These are phyloP conservation scores for Colletotrichum sp. DNA, from an alignment of 2,329 filamentous ascomycete species.

Conservation along the genomic window DNA sequence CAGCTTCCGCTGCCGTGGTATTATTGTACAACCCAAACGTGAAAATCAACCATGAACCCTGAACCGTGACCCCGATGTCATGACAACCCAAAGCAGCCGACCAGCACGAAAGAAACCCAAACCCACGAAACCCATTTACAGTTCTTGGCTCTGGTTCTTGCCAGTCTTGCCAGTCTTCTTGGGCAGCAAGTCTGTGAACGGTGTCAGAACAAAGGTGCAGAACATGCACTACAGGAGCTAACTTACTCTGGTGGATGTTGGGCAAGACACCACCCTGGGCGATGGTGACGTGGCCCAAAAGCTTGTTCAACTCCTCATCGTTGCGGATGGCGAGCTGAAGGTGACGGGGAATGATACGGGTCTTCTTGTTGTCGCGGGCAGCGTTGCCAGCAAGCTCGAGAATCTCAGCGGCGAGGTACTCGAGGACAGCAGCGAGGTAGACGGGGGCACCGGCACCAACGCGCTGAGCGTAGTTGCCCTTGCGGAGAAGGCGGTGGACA, in stretches of 20 bases:
- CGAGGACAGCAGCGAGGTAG: slow-evolving; percentile 95
- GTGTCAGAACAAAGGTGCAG: slow-evolving; percentile 39
- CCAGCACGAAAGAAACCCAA: slow-evolving; percentile 62
- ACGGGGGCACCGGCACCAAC: slow-evolving; percentile 98
- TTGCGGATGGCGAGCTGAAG: slow-evolving; percentile 99
- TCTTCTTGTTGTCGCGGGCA: slow-evolving; percentile 99
- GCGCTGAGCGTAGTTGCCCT: slow-evolving; percentile 99
- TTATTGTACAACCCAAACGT: slow-evolving; percentile 76
- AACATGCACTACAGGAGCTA: not conserved
- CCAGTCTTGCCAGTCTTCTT: slow-evolving; percentile 98
- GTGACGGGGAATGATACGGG: slow-evolving; percentile 98
- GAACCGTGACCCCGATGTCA: slow-evolving; percentile 83
- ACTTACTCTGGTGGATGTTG: slow-evolving; percentile 96
- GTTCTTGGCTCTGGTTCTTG: slow-evolving; percentile 92
- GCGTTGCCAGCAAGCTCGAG: slow-evolving; percentile 99
- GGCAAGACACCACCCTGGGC: slow-evolving; percentile 96
- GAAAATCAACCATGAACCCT: slow-evolving; percentile 69
- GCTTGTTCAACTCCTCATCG: slow-evolving; percentile 99
- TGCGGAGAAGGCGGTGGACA: slow-evolving; percentile 98
- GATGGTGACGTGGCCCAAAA: slow-evolving; percentile 94
- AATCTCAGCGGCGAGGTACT: slow-evolving; percentile 98
- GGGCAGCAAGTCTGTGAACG: slow-evolving; percentile 81
- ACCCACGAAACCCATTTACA: slow-evolving; percentile 67
- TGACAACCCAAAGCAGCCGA: slow-evolving; percentile 75
- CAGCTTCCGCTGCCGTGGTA: slow-evolving; percentile 59